phyloP scores from a whole-genome alignment of 345 rosid species.

The Excoecaria agallocha region DNA sequence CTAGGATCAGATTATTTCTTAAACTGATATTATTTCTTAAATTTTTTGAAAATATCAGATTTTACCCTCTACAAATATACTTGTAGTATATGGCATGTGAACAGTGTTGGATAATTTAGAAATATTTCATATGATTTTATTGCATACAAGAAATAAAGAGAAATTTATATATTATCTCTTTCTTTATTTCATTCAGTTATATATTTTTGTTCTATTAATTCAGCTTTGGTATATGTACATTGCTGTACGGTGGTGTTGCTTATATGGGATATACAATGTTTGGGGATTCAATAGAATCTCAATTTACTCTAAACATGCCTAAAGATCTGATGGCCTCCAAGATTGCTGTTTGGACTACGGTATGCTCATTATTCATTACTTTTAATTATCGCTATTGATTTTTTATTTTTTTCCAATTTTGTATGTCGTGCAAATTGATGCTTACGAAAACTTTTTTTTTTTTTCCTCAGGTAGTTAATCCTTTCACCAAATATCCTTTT shows the following conservation, averaged over 20 bases:
- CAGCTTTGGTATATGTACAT: constrained; percentile 71
- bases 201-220: background rate
- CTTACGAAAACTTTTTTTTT: background rate
- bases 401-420: background rate
- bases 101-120: too few species aligned
- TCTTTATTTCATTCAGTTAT: too few species aligned
- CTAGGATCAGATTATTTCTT: too few species aligned
- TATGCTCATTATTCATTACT: constrained; percentile 24
- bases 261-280: constrained; percentile 88
- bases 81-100: too few species aligned
- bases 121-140: too few species aligned
- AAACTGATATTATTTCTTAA: too few species aligned
- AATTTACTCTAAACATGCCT: constrained; percentile 91
- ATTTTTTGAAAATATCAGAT: too few species aligned
- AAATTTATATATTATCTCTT: too few species aligned
- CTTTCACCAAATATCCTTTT: constrained; percentile 89
- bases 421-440: background rate
- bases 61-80: too few species aligned
- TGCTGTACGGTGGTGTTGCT: constrained; percentile 83
- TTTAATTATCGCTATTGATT: background rate
- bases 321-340: constrained; percentile 79
- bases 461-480: constrained; percentile 69
- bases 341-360: constrained; percentile 95
- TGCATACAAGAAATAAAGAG: too few species aligned
- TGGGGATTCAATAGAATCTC: constrained; percentile 70